Base-by-base conservation (phyloP, 768 basidiomycete species). In the Pleurotus giganteus region DNA sequence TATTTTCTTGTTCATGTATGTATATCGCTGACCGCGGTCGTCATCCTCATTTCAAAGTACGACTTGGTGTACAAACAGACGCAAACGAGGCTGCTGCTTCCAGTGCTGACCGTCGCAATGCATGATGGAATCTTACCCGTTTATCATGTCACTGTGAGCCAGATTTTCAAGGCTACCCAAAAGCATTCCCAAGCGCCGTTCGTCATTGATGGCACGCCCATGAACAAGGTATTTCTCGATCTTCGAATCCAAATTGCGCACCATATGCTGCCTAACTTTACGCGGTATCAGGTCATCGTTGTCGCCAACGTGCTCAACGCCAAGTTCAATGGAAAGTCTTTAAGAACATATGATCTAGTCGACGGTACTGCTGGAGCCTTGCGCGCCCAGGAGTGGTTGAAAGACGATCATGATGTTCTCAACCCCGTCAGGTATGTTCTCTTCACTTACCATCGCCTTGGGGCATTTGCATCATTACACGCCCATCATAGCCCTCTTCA, bases 271-370 rank as follows among this genome's bases (percentile, higher is more conserved):
- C 27, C 47, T 31, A 21, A 17, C 15, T 11, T 23, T n/a, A 6
- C 24, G 11, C 12, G 1, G 4, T 7, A 11, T 24, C 34, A 53
- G 52, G 37, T 53, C 31, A 53, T 53, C 12, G 9, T 53, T 15
- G 41, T 53, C n/a, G 52, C 52, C 13, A 53, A 53, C 41, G 28
- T 53, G 12, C 21, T 34, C n/a, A 34, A 37, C 9, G 31, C 12
- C 9, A 12, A 23, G 13, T 32, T 17, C 9, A 37, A 4, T 4
- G 11, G 12, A 37, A 51, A 23, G 27, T 12, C n/a, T 9, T 8
- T 12, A 8, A 51, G 29, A 34, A 19, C 32, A 4, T 51, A 36
- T 15, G 31, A 51, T 6, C 23, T 51, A n/a, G 24, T 31, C 32
- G 49, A 51, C n/a, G 49, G 49, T 36, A 51, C 44, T 24, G 39